phyloP scores from a whole-genome alignment of 1,284 basidiomycete genomes.

The Veloboletus limbatus region DNA sequence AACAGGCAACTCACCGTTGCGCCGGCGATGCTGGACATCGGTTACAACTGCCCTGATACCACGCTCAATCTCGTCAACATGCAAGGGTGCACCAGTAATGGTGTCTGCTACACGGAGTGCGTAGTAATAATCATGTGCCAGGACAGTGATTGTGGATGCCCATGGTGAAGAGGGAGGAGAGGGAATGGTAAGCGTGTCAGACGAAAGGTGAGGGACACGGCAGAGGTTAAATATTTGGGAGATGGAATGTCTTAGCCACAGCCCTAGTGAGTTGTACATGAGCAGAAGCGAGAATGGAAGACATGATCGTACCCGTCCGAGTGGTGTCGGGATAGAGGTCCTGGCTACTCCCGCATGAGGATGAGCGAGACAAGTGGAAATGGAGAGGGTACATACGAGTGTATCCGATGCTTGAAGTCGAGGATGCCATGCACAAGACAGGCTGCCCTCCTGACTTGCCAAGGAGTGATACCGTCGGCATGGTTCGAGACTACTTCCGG shows the following conservation, averaged over 20 bases:
- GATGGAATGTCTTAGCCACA: constrained; percentile 61
- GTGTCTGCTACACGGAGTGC: constrained; percentile 57
- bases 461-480: constrained; percentile 58
- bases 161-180: constrained; percentile 45
- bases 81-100: constrained; percentile 33
- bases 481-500: constrained; percentile 39
- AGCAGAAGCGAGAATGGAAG: background rate
- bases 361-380: constrained; percentile 1
- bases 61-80: constrained; percentile 61
- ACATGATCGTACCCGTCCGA: constrained; percentile 43
- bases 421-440: constrained; percentile 80
- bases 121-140: constrained; percentile 83
- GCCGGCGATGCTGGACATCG: constrained; percentile 62
- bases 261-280: constrained; percentile 38
- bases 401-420: constrained; percentile 74
- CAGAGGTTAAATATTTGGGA: constrained; percentile 74
- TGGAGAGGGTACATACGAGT: constrained; percentile 44
- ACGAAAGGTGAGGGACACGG: constrained; percentile 65
- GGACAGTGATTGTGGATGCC: constrained; percentile 57
- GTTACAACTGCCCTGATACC: constrained; percentile 63
- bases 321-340: constrained; percentile 56
- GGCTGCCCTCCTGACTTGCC: constrained; percentile 86
- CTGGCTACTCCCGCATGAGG: constrained; percentile 43
- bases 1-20: constrained; percentile 52
- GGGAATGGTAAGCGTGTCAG: constrained; percentile 58